Conservation (phyloP, 176 grass and related monocot species). For the Areca catechu region DNA sequence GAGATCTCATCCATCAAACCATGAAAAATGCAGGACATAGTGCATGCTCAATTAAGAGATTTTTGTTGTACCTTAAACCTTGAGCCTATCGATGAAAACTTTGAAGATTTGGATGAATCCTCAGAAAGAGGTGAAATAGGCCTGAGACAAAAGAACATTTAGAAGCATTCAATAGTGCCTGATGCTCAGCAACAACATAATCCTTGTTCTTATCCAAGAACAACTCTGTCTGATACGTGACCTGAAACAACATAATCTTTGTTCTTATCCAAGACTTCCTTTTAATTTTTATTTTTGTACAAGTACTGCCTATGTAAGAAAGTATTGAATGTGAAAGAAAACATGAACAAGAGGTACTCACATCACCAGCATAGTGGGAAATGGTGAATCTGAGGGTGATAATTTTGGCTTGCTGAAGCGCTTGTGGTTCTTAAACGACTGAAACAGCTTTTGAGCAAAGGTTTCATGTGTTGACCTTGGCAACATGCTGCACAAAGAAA, state of each 20-base stretch:
- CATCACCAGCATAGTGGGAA: constrained; percentile 94
- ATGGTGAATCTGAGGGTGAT: constrained; percentile 85
- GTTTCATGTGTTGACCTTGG: constrained; percentile 93
- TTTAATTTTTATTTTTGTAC: no score
- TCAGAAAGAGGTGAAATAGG: constrained; percentile 64
- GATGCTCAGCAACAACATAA: constrained; percentile 98
- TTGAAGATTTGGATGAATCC: constrained; percentile 91
- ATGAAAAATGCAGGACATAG: no score
- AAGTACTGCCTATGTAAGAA: neutral
- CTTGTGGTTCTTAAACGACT: constrained; percentile 87
- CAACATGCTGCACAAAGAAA: constrained; percentile 53
- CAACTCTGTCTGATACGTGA: constrained; percentile 90
- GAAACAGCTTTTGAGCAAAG: constrained; percentile 94
- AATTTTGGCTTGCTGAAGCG: constrained; percentile 91
- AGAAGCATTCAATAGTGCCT: constrained; percentile 72
- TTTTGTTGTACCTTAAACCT: constrained; percentile 66
- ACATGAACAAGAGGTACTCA: constrained; percentile 30
- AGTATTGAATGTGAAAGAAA: constrained; percentile 3
- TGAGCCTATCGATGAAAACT: constrained; percentile 95
- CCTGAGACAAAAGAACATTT: constrained; percentile 67
- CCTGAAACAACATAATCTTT: constrained; percentile 98
- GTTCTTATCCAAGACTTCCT: constrained; percentile 47
- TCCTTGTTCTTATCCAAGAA: constrained; percentile 99
- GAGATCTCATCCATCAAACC: no score
- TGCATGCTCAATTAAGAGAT: no score